phyloP scores from a whole-genome alignment of 345 rosid genomes.

The Eucalyptus globulus region DNA sequence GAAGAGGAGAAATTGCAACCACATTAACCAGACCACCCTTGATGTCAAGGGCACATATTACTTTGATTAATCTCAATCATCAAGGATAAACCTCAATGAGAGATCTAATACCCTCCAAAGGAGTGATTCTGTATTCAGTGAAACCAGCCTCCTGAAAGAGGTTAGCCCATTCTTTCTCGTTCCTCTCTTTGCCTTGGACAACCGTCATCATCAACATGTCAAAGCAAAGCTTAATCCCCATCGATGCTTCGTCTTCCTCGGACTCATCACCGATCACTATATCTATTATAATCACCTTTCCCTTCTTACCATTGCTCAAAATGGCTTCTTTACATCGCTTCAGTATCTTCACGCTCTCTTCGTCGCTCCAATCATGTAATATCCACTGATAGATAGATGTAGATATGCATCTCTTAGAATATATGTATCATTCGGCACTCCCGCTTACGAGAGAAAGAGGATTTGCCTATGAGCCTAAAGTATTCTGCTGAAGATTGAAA shows the following conservation, averaged over 20 bases:
- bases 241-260: neutral
- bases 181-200: slow-evolving; percentile 16
- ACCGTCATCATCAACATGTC: slow-evolving; percentile 26
- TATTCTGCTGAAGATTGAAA: neutral
- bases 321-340: slow-evolving; percentile 19
- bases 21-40: neutral
- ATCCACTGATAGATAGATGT: slow-evolving; percentile 5
- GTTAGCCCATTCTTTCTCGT: slow-evolving; percentile 23
- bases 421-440: neutral
- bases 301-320: neutral
- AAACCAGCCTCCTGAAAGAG: slow-evolving; percentile 24
- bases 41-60: neutral
- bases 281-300: slow-evolving; percentile 17
- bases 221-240: slow-evolving; percentile 19
- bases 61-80: neutral
- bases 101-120: slow-evolving; percentile 24
- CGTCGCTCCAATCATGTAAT: slow-evolving; percentile 31
- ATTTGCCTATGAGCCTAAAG: neutral
- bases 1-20: neutral
- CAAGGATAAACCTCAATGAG: slow-evolving; percentile 39
- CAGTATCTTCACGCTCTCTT: slow-evolving; percentile 33
- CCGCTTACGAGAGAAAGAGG: neutral
- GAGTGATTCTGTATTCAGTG: slow-evolving; percentile 17
- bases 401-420: neutral
- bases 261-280: neutral